Conservation (phyloP, 2,329 filamentous ascomycete species). For the Nemania serpens region DNA sequence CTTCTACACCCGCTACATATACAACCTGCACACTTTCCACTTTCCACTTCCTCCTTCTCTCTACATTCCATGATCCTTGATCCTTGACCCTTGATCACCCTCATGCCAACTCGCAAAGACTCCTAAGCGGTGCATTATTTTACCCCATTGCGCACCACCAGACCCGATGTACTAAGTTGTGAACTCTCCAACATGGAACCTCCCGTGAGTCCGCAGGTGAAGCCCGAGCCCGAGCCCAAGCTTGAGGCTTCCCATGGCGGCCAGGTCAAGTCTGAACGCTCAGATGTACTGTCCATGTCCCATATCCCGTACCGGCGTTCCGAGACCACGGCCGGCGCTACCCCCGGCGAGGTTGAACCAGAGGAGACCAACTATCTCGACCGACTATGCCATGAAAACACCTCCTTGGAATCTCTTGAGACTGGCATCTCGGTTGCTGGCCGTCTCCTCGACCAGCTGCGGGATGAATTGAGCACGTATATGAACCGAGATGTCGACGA, state of each 20-base stretch:
- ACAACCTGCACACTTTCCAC: background rate
- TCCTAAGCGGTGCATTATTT: background rate
- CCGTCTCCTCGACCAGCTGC: constrained; percentile 28
- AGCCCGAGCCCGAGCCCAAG: background rate
- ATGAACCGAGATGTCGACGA: constrained; percentile 10
- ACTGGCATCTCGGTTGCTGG: constrained; percentile 28
- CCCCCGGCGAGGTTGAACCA: too few relatives aligned
- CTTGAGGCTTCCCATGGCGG: background rate
- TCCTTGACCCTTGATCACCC: background rate
- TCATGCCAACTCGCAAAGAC: background rate
- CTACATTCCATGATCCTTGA: background rate
- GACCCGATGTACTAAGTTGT: background rate
- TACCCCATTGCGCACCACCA: background rate
- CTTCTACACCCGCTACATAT: background rate
- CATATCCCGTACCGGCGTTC: background rate
- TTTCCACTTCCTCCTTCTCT: too few relatives aligned
- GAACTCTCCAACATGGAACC: constrained; percentile 6
- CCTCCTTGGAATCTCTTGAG: constrained; percentile 31
- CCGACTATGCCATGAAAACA: constrained; percentile 20
- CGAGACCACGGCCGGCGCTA: background rate
- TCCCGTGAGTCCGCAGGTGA: background rate
- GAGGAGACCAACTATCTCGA: constrained; percentile 28
- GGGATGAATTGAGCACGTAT: constrained; percentile 13
- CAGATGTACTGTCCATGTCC: constrained; percentile 6
- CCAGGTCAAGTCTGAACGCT: constrained; percentile 17